These are phyloP conservation scores for Trypanosoma grayi DNA, from an alignment of 208 protist genomes.

Conservation along the genomic window DNA sequence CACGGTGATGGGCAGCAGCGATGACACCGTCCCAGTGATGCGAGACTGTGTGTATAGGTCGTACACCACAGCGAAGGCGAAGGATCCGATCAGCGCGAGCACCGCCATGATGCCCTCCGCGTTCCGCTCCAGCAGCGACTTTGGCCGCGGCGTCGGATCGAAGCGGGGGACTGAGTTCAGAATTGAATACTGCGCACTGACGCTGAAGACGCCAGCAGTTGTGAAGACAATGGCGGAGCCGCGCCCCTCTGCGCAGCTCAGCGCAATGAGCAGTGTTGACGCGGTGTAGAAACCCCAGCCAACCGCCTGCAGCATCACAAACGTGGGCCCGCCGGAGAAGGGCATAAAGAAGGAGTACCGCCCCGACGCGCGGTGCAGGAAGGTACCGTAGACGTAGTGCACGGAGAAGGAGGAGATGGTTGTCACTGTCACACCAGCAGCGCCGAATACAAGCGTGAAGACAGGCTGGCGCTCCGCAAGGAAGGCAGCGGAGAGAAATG, in stretches of 20 bases:
- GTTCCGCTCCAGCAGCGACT: conserved; percentile 45
- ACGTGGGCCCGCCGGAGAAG: conserved; percentile 53
- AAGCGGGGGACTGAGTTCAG: conserved; percentile 49
- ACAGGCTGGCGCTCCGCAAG: conserved; percentile 41
- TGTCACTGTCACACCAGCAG: conserved; percentile 37
- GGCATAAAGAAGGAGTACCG: conserved; percentile 72
- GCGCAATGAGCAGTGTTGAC: conserved; percentile 35
- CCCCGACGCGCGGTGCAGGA: conserved; percentile 42
- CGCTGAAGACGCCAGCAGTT: conserved; percentile 36
- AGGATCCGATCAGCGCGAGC: conserved; percentile 48
- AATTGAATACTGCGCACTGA: conserved; percentile 46
- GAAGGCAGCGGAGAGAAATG: conserved; percentile 47
- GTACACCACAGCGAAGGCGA: conserved; percentile 52
- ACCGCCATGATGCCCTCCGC: conserved; percentile 68
- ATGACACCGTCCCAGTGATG: conserved; percentile 21
- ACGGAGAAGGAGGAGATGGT: conserved; percentile 56
- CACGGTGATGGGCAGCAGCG: conserved; percentile 52
- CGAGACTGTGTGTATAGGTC: conserved; percentile 26
- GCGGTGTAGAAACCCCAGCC: conserved; percentile 60
- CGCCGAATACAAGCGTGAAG: conserved; percentile 59
- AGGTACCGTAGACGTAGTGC: conserved; percentile 59
- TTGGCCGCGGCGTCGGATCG: conserved; percentile 30
- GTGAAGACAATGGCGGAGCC: conserved; percentile 36
- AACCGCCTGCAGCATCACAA: conserved; percentile 49
- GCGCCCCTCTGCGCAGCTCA: conserved; percentile 39